A percentile compares a stretch with the other conserved stretches of the same genome.
Evolutionary conservation across 495 filamentous ascomycete genomes (phyloP).

Genomic region (Stereocaulon alpinum): DNA sequence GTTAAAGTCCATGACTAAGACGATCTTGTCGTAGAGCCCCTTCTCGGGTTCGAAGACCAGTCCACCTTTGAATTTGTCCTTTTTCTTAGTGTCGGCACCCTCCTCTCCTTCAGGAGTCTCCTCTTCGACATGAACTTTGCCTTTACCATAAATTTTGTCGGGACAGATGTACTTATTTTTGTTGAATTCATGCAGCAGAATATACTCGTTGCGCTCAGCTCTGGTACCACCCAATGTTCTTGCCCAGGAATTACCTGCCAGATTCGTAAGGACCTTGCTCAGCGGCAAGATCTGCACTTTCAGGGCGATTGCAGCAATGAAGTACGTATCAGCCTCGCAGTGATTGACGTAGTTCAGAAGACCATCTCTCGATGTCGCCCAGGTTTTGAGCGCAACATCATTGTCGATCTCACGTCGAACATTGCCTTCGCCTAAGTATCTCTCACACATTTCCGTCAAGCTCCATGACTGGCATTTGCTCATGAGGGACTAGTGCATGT

Average conservation of each 20-base stretch:
- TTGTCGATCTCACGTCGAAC: conserved; percentile 73
- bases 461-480: conserved; percentile 96
- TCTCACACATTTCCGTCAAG: conserved; percentile 89
- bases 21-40: conserved; percentile 91
- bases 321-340: conserved; percentile 90
- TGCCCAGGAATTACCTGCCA: conserved; percentile 97
- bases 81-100: conserved; percentile 72
- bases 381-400: conserved; percentile 76
- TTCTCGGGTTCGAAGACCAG: conserved; percentile 97
- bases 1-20: conserved; percentile 99
- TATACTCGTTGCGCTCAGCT: conserved; percentile 97
- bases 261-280: conserved; percentile 89
- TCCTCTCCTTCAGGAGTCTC: conserved; percentile 65
- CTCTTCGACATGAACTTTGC: conserved; percentile 55
- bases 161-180: conserved; percentile 95
- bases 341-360: conserved; percentile 88
- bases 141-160: conserved; percentile 71
- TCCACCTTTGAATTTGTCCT: conserved; percentile 97
- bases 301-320: conserved; percentile 80
- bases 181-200: conserved; percentile 93
- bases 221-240: conserved; percentile 89
- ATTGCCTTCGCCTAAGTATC: conserved; percentile 65
- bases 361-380: conserved; percentile 73
- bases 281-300: conserved; percentile 85
- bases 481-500: conserved; percentile 60